Base-by-base conservation (phyloP, 306 rosid genomes). In the Oxytropis ochrocephala region DNA sequence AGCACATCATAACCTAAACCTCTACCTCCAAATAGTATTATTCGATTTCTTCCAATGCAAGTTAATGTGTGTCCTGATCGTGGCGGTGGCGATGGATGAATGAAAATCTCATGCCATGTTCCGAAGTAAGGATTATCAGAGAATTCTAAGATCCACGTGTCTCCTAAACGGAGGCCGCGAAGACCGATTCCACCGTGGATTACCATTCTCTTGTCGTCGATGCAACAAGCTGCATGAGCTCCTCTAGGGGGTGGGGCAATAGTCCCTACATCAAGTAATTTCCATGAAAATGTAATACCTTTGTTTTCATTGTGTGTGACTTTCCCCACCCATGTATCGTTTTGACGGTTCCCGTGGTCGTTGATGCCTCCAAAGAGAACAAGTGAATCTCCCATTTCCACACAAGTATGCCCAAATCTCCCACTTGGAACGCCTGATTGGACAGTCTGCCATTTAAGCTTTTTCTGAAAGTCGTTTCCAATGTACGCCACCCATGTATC, bases 351-450 rank as follows among this genome's bases (percentile, higher is more conserved):
- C 48, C 98, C 98, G n/a, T 35, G 72, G 77, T 93, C 98, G 14
- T 90, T 86, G 81, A 90, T 93, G 69, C 98, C 97, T 75, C 98
- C 98, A 33, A 93, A 93, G 38, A 93, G 91, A 69, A 93, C 82
- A 35, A 93, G 96, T 69, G 41, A 75, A 62, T 79, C 93, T 75
- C 79, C 81, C 77, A 93, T 76, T 36, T 72, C 90, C 42, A 82
- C 86, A 59, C 92, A 88, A 0, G 91, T 81, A 72, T 93, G 98
- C 48, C 98, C 98, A 71, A 93, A 93, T 72, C 98, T 85, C 35
- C 98, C 98, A 75, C 97, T 93, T 24, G 98, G 98, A 70, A 74
- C 72, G 73, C 91, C 97, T 47, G 97, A 84, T 63, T 74, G 77
- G 13, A 88, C 89, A 79, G 83, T 81, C 70, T 88, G 85, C 98